Conservation (phyloP, 2,329 filamentous ascomycete genomes). For the Lecanicillium sp. region DNA sequence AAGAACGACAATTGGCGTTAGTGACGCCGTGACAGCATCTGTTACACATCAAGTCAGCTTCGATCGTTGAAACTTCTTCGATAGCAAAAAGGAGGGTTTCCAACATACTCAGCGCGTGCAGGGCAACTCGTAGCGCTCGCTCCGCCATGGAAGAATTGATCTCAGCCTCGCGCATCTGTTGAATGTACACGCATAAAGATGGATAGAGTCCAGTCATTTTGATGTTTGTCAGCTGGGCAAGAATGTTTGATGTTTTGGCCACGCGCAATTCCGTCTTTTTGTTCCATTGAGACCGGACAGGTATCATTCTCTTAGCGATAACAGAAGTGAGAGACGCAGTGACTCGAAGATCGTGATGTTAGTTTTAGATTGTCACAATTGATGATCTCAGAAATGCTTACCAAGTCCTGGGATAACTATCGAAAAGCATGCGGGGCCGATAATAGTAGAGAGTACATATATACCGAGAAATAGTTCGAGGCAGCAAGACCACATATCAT, state of each 20-base stretch:
- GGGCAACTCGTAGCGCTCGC: background rate
- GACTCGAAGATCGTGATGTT: background rate
- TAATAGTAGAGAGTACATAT: background rate
- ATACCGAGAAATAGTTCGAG: conserved; percentile 3
- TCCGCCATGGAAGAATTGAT: background rate
- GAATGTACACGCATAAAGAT: background rate
- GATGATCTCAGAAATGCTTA: background rate
- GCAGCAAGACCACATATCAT: background rate
- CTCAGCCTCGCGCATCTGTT: background rate
- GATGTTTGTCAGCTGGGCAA: conserved; percentile 2
- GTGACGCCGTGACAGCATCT: background rate
- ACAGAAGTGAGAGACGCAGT: background rate
- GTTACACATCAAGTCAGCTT: no score
- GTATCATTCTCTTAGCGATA: background rate
- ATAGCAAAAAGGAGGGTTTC: no score
- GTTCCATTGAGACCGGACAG: conserved; percentile 1
- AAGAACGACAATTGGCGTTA: conserved; percentile 2
- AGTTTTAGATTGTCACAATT: no score
- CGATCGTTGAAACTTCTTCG: no score
- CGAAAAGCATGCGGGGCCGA: background rate
- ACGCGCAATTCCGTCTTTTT: background rate
- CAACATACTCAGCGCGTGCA: no score
- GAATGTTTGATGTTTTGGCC: conserved; percentile 1
- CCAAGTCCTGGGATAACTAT: background rate
- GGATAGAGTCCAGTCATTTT: conserved; percentile 2